These are phyloP conservation scores for Candida endomychidarum DNA, from an alignment of 805 yeast species.

Conservation along the genomic window DNA sequence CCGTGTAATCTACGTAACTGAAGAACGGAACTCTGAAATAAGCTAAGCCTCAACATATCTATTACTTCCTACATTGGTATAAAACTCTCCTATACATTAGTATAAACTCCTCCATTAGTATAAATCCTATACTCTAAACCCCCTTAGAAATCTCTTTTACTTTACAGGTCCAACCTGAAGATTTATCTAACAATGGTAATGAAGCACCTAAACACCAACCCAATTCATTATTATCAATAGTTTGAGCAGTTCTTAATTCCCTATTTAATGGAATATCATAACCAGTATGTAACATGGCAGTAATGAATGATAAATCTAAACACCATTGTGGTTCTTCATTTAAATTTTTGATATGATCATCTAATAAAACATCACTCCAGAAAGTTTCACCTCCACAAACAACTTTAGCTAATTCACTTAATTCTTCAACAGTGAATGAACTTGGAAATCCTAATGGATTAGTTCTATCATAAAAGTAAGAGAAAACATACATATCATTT, in stretches of 20 bases:
- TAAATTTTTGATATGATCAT: slow-evolving; percentile 65
- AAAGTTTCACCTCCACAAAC: slow-evolving; percentile 82
- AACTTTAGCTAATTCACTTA: slow-evolving; percentile 72
- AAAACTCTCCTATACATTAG: too few species aligned
- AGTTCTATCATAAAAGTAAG: slow-evolving; percentile 93
- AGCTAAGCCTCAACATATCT: too few species aligned
- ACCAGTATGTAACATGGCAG: slow-evolving; percentile 90
- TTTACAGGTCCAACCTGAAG: slow-evolving; percentile 70
- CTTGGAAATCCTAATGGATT: slow-evolving; percentile 93
- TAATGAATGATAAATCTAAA: slow-evolving; percentile 85
- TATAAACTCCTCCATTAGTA: too few species aligned
- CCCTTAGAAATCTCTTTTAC: slow-evolving; percentile 21
- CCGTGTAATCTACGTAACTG: too few species aligned
- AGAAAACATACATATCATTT: slow-evolving; percentile 84
- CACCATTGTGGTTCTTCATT: slow-evolving; percentile 91
- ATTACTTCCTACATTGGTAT: too few species aligned
- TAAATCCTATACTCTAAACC: too few species aligned
- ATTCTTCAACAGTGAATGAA: slow-evolving; percentile 81
- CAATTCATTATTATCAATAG: slow-evolving; percentile 81
- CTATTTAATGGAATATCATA: slow-evolving; percentile 89
- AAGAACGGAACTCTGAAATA: too few species aligned
- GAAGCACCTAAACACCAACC: slow-evolving; percentile 99
- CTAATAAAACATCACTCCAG: slow-evolving; percentile 71
- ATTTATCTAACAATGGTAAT: slow-evolving; percentile 75
- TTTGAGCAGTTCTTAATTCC: slow-evolving; percentile 90